Conservation (phyloP, 495 filamentous ascomycete genomes). For the Chaetomium tenue region DNA sequence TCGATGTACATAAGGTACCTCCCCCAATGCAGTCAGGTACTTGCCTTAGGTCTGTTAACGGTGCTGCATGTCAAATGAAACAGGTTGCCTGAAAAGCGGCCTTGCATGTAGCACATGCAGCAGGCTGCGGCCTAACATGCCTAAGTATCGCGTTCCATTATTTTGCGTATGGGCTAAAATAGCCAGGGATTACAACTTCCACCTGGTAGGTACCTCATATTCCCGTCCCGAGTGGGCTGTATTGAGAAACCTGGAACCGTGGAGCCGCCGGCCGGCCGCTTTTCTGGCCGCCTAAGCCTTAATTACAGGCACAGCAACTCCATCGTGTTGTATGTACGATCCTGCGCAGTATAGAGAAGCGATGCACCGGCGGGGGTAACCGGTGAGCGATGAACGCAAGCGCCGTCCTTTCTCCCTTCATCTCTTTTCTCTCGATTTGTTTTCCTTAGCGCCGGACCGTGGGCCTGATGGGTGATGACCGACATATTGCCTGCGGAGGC, state of each 20-base stretch:
- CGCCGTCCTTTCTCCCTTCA: neutral
- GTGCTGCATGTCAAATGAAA: slow-evolving; percentile 9
- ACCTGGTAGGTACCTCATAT: neutral
- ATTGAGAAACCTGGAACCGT: neutral
- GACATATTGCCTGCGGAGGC: no score
- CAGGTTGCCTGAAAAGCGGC: neutral
- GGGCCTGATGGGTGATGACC: neutral
- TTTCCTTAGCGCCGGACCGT: neutral
- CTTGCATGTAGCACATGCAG: neutral
- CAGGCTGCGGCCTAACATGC: neutral
- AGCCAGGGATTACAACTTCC: neutral
- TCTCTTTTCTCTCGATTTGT: neutral
- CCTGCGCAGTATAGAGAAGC: neutral
- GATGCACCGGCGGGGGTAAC: no score
- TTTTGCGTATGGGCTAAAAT: neutral
- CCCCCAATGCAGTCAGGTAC: no score
- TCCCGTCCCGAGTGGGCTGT: no score
- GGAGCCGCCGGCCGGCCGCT: neutral
- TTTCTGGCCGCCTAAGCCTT: neutral
- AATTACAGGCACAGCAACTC: neutral
- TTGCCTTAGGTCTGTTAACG: neutral
- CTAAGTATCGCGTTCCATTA: neutral
- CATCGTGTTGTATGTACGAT: no score
- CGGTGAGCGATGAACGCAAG: neutral
- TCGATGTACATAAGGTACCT: no score